These are phyloP conservation scores for Ophiostoma sp. DNA, from an alignment of 2,329 filamentous ascomycete genomes.

Conservation along the genomic window DNA sequence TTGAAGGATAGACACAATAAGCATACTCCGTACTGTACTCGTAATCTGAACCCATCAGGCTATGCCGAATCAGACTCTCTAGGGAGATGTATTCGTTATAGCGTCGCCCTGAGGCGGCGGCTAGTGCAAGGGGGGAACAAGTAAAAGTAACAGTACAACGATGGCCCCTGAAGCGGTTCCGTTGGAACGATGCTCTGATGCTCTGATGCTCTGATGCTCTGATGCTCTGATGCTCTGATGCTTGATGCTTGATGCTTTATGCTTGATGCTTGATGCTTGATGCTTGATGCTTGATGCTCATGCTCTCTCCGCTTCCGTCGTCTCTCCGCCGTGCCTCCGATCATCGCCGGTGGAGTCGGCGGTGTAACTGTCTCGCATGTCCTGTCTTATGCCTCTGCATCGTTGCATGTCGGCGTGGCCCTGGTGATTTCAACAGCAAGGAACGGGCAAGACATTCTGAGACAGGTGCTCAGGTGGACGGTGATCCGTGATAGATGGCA, in stretches of 20 bases:
- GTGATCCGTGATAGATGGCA: neutral
- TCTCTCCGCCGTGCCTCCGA: neutral
- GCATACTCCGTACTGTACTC: neutral
- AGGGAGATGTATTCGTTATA: conserved; percentile 6
- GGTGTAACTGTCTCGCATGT: conserved; percentile 1
- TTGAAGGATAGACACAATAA: no score
- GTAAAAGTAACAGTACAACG: neutral
- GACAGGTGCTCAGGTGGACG: neutral
- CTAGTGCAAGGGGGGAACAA: neutral
- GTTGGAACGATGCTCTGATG: no score
- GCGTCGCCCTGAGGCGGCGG: neutral
- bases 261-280: no score
- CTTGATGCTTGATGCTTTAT: neutral
- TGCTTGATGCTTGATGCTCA: neutral
- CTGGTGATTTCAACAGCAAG: neutral
- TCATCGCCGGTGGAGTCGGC: neutral
- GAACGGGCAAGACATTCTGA: conserved; percentile 4
- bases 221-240: no score
- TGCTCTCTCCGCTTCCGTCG: neutral
- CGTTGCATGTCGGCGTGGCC: neutral
- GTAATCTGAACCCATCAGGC: neutral
- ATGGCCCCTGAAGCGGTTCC: no score
- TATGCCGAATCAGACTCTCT: neutral
- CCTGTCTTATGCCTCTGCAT: neutral
- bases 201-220: no score